A percentile compares a stretch with the other conserved stretches of the same genome.
These are phyloP conservation scores for Metschnikowia lochheadii DNA, from an alignment of 805 yeast genomes.

Conservation along the genomic window DNA sequence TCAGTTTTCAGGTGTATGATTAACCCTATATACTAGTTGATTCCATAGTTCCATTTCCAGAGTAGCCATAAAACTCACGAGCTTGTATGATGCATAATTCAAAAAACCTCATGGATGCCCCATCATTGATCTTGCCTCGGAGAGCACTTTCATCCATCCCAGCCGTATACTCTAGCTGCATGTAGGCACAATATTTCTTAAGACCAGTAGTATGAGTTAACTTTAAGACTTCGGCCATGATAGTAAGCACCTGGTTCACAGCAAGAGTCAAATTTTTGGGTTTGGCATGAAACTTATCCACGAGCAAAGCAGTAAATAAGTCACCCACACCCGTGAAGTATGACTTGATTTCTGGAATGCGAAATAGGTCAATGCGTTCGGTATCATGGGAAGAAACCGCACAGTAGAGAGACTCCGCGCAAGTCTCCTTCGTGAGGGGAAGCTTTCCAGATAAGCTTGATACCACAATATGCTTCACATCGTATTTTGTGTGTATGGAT, in stretches of 20 bases:
- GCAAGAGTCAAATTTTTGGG: conserved; percentile 25
- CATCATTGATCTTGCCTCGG: conserved; percentile 52
- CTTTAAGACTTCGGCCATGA: conserved; percentile 50
- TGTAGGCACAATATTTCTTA: conserved; percentile 26
- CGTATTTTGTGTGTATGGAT: conserved; percentile 9
- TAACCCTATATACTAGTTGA: conserved; percentile 1
- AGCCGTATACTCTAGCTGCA: conserved; percentile 11
- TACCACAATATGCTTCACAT: conserved; percentile 14
- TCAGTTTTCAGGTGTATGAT: too few species aligned
- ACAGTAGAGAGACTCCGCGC: conserved; percentile 23
- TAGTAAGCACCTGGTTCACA: conserved; percentile 52
- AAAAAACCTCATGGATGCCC: conserved; percentile 60
- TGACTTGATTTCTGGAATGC: conserved; percentile 61
- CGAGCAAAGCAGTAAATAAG: conserved; percentile 71
- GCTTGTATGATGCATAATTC: conserved; percentile 70
- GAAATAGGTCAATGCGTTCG: conserved; percentile 25
- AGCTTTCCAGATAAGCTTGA: conserved; percentile 16
- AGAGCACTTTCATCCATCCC: neutral
- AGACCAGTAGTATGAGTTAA: conserved; percentile 43
- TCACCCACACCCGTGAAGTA: conserved; percentile 97
- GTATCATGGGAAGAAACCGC: conserved; percentile 19
- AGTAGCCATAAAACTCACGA: conserved; percentile 34
- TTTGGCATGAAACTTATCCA: conserved; percentile 52
- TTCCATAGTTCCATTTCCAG: conserved; percentile 19
- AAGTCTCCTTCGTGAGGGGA: conserved; percentile 2